phyloP scores from a whole-genome alignment of 129 eudicot species.

The Silybum marianum region DNA sequence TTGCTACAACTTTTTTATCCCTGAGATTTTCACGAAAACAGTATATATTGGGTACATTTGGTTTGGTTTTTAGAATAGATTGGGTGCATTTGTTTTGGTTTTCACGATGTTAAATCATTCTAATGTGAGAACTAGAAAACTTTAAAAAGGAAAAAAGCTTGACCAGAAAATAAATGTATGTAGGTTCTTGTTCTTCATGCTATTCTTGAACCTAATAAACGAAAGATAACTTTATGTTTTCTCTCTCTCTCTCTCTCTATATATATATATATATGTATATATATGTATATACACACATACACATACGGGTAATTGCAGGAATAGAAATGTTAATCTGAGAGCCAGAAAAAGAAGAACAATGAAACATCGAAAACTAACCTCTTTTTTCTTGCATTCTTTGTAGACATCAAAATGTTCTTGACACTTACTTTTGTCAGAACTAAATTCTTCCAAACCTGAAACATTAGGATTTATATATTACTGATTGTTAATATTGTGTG shows the following conservation, averaged over 20 bases:
- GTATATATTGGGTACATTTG: too few species aligned
- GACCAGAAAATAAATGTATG: background rate
- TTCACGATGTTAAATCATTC: background rate
- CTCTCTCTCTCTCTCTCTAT: background rate
- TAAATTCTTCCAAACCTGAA: constrained; percentile 61
- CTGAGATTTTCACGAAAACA: too few species aligned
- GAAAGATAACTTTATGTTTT: background rate
- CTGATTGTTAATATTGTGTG: background rate
- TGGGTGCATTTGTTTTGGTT: background rate
- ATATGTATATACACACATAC: too few species aligned
- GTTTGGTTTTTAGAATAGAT: too few species aligned
- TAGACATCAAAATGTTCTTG: constrained; percentile 90
- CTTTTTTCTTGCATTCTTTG: constrained; percentile 96
- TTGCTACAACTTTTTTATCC: too few species aligned
- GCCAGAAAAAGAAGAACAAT: background rate
- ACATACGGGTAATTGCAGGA: too few species aligned
- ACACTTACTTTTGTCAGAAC: constrained; percentile 80
- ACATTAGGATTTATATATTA: background rate
- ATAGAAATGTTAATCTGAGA: too few species aligned
- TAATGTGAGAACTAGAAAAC: background rate
- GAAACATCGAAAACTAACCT: constrained; percentile 41
- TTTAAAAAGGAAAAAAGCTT: background rate
- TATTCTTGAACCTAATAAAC: background rate
- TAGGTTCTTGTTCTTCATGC: background rate
- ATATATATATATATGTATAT: too few species aligned